These are phyloP conservation scores for Aspergillus incahuasiensis DNA, from an alignment of 495 filamentous ascomycete genomes.

Conservation along the genomic window DNA sequence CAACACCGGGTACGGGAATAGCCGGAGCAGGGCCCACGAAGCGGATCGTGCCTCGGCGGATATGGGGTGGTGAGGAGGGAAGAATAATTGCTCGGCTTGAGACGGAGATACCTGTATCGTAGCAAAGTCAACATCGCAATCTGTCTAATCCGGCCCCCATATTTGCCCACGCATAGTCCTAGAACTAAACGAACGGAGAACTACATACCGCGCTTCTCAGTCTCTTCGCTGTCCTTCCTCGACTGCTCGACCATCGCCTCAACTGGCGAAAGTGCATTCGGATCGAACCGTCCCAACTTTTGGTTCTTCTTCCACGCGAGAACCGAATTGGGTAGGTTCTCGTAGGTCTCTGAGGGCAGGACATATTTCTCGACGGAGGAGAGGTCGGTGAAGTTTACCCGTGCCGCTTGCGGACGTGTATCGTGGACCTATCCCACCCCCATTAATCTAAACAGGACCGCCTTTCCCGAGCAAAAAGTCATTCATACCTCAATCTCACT, in stretches of 20 bases:
- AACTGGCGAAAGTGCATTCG: conserved; percentile 60
- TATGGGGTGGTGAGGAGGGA: conserved; percentile 49
- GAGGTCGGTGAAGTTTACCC: conserved; percentile 71
- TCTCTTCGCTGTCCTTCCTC: conserved; percentile 57
- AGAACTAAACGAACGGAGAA: neutral
- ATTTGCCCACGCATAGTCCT: neutral
- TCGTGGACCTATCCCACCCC: conserved; percentile 61
- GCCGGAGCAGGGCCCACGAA: conserved; percentile 79
- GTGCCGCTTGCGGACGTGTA: conserved; percentile 64
- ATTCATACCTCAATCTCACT: conserved; percentile 40
- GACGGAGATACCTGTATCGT: conserved; percentile 28
- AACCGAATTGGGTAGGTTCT: conserved; percentile 76
- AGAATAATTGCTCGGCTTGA: conserved; percentile 37
- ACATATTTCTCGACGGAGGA: conserved; percentile 81
- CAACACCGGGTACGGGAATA: conserved; percentile 58
- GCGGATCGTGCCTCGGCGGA: conserved; percentile 74
- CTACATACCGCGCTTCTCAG: conserved; percentile 53
- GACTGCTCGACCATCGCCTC: conserved; percentile 63
- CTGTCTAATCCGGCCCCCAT: neutral
- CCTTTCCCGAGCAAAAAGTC: neutral
- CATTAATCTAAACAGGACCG: neutral
- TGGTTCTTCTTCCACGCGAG: conserved; percentile 89
- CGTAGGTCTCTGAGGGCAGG: conserved; percentile 77
- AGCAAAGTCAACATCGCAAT: neutral
- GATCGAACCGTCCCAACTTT: conserved; percentile 92